Evolutionary conservation across 1,284 basidiomycete genomes (phyloP).

Genomic region (Butyriboletus appendiculatus): DNA sequence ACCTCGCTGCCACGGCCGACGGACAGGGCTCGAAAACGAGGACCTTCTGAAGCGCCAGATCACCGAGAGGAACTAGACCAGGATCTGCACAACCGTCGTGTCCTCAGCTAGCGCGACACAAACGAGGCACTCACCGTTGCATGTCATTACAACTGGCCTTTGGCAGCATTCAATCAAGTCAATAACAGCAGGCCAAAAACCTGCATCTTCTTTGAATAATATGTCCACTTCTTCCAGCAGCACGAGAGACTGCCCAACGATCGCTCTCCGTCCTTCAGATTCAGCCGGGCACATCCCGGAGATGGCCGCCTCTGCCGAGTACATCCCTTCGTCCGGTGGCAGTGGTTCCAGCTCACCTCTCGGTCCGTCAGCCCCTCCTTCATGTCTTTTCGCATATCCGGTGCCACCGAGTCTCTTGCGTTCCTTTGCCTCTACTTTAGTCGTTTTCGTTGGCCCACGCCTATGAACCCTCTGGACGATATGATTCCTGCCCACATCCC

Average conservation of each 20-base stretch:
- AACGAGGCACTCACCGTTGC: conserved; percentile 69
- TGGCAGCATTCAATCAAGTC: conserved; percentile 80
- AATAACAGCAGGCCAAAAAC: conserved; percentile 89
- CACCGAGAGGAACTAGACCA: conserved; percentile 64
- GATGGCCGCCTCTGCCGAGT: background rate
- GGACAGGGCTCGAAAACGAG: conserved; percentile 69
- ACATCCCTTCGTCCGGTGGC: conserved; percentile 4
- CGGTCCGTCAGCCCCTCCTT: conserved; percentile 17
- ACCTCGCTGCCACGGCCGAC: conserved; percentile 61
- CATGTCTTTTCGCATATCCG: background rate
- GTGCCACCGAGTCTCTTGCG: conserved; percentile 9
- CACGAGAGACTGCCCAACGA: conserved; percentile 81
- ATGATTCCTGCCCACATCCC: conserved; percentile 94
- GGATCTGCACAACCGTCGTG: conserved; percentile 52
- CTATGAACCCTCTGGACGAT: conserved; percentile 48
- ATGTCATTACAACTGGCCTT: conserved; percentile 89
- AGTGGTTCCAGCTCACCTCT: background rate
- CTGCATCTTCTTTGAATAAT: conserved; percentile 85
- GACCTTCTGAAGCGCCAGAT: conserved; percentile 78
- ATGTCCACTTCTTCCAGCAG: conserved; percentile 98
- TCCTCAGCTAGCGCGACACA: conserved; percentile 13
- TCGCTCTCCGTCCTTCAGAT: conserved; percentile 18
- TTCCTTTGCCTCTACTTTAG: conserved; percentile 5
- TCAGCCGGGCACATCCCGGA: conserved; percentile 9
- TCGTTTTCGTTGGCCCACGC: conserved; percentile 13